A percentile compares a stretch with the other conserved stretches of the same genome.
Conservation (phyloP, 1,284 basidiomycete genomes). For the Ganoderma sinense region DNA sequence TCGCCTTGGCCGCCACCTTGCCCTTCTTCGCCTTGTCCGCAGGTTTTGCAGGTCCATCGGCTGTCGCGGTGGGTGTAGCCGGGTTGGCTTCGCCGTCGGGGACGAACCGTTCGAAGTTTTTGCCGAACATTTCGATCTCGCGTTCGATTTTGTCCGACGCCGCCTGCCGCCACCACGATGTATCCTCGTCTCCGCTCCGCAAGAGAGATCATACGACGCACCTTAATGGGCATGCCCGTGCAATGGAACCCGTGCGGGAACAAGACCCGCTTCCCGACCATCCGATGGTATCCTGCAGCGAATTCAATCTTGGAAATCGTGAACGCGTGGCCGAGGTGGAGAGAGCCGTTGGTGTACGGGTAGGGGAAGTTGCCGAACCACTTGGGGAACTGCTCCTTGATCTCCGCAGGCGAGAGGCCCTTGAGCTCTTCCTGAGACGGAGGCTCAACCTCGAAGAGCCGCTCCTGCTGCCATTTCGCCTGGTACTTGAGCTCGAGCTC, state of each 20-base stretch:
- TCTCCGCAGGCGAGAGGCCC: slow-evolving; percentile 68
- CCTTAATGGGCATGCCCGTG: slow-evolving; percentile 99
- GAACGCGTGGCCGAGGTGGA: slow-evolving; percentile 98
- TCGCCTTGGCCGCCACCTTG: slow-evolving; percentile 93
- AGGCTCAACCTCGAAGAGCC: slow-evolving; percentile 86
- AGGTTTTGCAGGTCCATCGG: slow-evolving; percentile 48
- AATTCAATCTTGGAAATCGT: slow-evolving; percentile 99
- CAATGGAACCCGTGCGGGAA: slow-evolving; percentile 98
- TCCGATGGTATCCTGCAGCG: slow-evolving; percentile 92
- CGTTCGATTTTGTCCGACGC: slow-evolving; percentile 97
- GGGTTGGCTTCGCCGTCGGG: slow-evolving; percentile 52
- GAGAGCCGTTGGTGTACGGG: slow-evolving; percentile 98
- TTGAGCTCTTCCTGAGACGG: slow-evolving; percentile 74
- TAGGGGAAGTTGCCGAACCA: slow-evolving; percentile 97
- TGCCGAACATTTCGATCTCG: slow-evolving; percentile 96
- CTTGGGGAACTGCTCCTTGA: slow-evolving; percentile 85
- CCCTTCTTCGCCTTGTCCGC: slow-evolving; percentile 94
- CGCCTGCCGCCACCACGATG: slow-evolving; percentile 58
- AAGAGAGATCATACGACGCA: slow-evolving; percentile 45
- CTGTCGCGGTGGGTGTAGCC: slow-evolving; percentile 41
- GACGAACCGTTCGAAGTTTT: slow-evolving; percentile 84
- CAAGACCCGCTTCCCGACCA: slow-evolving; percentile 94
- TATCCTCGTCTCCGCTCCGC: not conserved
- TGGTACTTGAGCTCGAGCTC: slow-evolving; percentile 89
- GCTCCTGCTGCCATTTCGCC: slow-evolving; percentile 75